phyloP scores from a whole-genome alignment of 257 asterid genomes.

The Linaria vulgaris region DNA sequence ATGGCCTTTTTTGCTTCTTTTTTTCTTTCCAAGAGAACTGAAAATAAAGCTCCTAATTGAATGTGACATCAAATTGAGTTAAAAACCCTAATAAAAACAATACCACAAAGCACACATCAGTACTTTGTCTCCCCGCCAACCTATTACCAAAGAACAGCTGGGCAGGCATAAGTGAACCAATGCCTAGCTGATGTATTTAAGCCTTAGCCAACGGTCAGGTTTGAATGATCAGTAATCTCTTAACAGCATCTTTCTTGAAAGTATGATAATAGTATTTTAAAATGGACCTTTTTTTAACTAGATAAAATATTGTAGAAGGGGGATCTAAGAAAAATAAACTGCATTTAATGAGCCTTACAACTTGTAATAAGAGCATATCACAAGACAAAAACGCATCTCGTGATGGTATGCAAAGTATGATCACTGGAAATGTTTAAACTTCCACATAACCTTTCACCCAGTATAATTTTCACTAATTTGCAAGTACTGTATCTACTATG shows the following conservation, averaged over 20 bases:
- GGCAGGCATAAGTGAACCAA: neutral
- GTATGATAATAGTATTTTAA: neutral
- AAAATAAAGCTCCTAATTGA: neutral
- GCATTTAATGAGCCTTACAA: neutral
- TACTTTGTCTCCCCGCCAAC: neutral
- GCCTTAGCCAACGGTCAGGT: neutral
- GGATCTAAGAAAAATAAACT: neutral
- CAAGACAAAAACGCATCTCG: slow-evolving; percentile 20
- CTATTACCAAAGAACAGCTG: neutral
- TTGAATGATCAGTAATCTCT: slow-evolving; percentile 8
- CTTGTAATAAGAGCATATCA: neutral
- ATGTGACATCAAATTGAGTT: neutral
- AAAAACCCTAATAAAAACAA: neutral
- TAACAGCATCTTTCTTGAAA: neutral
- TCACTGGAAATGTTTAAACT: neutral
- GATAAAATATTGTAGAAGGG: slow-evolving; percentile 15
- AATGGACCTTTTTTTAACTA: neutral
- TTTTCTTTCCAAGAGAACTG: slow-evolving; percentile 5
- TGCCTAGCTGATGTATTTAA: neutral
- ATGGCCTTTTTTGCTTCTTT: neutral
- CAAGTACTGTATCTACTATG: slow-evolving; percentile 1
- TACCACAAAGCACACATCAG: neutral
- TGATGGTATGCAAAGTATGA: neutral
- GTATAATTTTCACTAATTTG: slow-evolving; percentile 1
- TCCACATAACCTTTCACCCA: slow-evolving; percentile 4